Percentiles rank a stretch among this genome's conserved stretches.
Conservation (phyloP, 192 early-diverging fungal species). For the Lobosporangium transversale region DNA sequence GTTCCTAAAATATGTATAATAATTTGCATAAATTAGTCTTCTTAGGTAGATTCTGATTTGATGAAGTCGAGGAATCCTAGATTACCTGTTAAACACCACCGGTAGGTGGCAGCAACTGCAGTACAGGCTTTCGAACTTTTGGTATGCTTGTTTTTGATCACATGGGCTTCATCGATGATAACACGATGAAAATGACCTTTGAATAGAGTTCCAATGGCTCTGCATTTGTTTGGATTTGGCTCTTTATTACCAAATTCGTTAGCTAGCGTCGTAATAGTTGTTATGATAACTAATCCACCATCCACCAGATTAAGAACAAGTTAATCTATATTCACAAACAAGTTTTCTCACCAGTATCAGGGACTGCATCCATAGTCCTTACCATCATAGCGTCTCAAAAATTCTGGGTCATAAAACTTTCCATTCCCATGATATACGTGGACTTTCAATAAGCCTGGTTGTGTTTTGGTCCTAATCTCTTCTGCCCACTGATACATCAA, state of each 20-base stretch:
- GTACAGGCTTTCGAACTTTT: slow-evolving; percentile 58
- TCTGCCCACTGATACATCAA: slow-evolving; percentile 78
- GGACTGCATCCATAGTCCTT: too few relatives aligned
- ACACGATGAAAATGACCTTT: slow-evolving; percentile 53
- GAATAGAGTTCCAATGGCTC: slow-evolving; percentile 36
- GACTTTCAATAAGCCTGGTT: slow-evolving; percentile 60
- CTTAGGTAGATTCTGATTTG: too few relatives aligned
- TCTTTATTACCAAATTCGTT: slow-evolving; percentile 27
- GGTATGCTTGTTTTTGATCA: slow-evolving; percentile 68
- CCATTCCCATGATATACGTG: slow-evolving; percentile 70
- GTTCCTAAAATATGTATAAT: slow-evolving; percentile 18
- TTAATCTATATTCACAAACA: too few relatives aligned
- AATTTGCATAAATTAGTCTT: not conserved
- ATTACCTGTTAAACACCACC: slow-evolving; percentile 77
- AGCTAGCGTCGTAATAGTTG: slow-evolving; percentile 53
- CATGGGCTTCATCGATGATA: slow-evolving; percentile 69
- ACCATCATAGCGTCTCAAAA: slow-evolving; percentile 61
- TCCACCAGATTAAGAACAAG: not conserved
- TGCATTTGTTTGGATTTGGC: slow-evolving; percentile 3
- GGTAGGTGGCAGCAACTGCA: slow-evolving; percentile 55
- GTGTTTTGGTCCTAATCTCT: slow-evolving; percentile 71
- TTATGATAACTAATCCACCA: slow-evolving; percentile 57
- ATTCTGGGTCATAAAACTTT: slow-evolving; percentile 45
- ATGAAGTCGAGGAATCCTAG: too few relatives aligned
- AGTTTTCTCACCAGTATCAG: too few relatives aligned